phyloP scores from a whole-genome alignment of 129 eudicot genomes.

The Helianthus tuberosus region DNA sequence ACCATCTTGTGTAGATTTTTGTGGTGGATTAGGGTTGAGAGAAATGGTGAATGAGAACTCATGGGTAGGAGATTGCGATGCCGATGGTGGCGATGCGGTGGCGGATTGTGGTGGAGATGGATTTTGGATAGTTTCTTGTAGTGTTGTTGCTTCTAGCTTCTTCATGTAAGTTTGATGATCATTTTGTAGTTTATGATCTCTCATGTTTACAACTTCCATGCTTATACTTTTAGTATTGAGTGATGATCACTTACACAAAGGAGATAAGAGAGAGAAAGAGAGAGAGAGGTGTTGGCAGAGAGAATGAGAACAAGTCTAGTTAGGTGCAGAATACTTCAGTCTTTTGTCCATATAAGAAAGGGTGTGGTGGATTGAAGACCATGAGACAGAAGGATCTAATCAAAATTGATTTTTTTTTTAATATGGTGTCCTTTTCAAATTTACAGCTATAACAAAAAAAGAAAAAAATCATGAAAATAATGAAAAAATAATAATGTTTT shows the following conservation, averaged over 20 bases:
- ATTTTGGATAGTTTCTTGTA: slow-evolving; percentile 26
- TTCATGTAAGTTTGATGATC: slow-evolving; percentile 33
- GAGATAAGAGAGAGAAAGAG: slow-evolving; percentile 30
- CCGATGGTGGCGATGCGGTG: slow-evolving; percentile 52
- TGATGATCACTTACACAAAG: slow-evolving; percentile 17
- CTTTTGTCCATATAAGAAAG: slow-evolving; percentile 48
- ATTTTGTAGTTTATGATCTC: slow-evolving; percentile 35
- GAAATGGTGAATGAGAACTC: slow-evolving; percentile 96
- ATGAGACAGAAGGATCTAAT: slow-evolving; percentile 36
- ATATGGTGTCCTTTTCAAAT: slow-evolving; percentile 37
- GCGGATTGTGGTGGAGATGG: slow-evolving; percentile 28
- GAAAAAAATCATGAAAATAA: slow-evolving; percentile 11
- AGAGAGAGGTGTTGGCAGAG: slow-evolving; percentile 38
- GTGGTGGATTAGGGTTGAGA: slow-evolving; percentile 51
- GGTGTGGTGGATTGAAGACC: slow-evolving; percentile 46
- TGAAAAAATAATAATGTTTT: neutral
- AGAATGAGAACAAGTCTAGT: slow-evolving; percentile 41
- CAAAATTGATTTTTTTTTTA: slow-evolving; percentile 17
- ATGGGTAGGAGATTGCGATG: slow-evolving; percentile 80
- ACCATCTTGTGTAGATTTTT: slow-evolving; percentile 28
- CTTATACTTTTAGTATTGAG: neutral
- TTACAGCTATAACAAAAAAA: slow-evolving; percentile 31
- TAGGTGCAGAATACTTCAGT: slow-evolving; percentile 39
- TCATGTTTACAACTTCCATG: slow-evolving; percentile 41
- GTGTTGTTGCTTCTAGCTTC: slow-evolving; percentile 26